Percentiles rank a stretch among this genome's conserved stretches.
Conservation (phyloP, 495 filamentous ascomycete species). For the Penicillium arizonense region DNA sequence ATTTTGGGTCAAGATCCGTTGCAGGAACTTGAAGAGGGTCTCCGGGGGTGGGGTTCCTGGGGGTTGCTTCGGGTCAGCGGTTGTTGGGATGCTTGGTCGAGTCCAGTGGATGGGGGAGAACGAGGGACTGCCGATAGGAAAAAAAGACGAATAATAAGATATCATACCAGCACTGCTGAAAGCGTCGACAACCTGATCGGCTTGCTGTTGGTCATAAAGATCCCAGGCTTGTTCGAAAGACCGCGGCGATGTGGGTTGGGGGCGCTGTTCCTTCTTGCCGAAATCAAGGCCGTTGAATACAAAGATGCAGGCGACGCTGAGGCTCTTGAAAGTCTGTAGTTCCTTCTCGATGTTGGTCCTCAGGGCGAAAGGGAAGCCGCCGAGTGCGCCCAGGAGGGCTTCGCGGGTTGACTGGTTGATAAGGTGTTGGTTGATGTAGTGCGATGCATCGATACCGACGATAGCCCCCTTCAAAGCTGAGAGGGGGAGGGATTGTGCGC, state of each 20-base stretch:
- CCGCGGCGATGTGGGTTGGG: constrained; percentile 43
- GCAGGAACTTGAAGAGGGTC: constrained; percentile 70
- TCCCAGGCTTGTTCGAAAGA: constrained; percentile 71
- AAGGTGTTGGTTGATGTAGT: constrained; percentile 79
- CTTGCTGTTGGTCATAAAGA: constrained; percentile 77
- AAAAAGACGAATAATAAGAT: not conserved
- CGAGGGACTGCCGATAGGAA: not conserved
- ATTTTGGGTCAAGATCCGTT: constrained; percentile 66
- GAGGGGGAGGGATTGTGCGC: constrained; percentile 54
- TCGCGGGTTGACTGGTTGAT: constrained; percentile 67
- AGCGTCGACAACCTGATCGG: constrained; percentile 72
- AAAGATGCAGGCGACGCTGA: constrained; percentile 68
- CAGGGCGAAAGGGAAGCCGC: constrained; percentile 80
- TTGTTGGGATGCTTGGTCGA: constrained; percentile 1
- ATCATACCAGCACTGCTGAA: constrained; percentile 81
- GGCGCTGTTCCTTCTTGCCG: constrained; percentile 63
- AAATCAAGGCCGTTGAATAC: constrained; percentile 86
- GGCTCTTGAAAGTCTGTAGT: constrained; percentile 62
- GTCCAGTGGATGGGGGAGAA: not conserved
- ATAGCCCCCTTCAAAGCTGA: constrained; percentile 66
- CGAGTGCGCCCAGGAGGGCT: constrained; percentile 83
- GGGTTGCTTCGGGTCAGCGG: constrained; percentile 19
- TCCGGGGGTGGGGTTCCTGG: constrained; percentile 55
- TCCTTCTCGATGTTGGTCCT: constrained; percentile 69
- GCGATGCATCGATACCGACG: constrained; percentile 84